These are phyloP conservation scores for Colletotrichum sp. DNA, from an alignment of 2,329 filamentous ascomycete genomes.

Conservation along the genomic window DNA sequence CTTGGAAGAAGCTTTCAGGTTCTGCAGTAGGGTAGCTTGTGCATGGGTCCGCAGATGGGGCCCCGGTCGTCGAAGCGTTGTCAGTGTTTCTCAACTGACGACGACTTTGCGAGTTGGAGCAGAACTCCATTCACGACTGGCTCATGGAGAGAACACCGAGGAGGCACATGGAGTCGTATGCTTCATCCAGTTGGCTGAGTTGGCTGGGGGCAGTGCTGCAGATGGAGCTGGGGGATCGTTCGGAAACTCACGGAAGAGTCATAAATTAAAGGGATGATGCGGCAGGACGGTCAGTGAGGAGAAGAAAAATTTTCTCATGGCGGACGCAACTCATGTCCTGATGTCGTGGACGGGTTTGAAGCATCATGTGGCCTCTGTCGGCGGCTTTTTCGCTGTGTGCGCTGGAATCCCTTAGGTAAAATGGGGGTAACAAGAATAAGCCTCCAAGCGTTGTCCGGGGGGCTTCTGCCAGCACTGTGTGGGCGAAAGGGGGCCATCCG, in stretches of 20 bases:
- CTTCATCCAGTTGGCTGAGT: neutral
- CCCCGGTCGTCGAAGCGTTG: neutral
- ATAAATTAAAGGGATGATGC: neutral
- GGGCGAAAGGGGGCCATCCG: neutral
- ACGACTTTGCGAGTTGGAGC: neutral
- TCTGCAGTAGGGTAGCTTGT: neutral
- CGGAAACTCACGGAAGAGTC: neutral
- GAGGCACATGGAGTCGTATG: neutral
- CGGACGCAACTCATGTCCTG: neutral
- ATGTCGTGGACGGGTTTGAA: neutral
- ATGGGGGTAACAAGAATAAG: constrained; percentile 1
- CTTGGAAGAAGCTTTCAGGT: neutral
- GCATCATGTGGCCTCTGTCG: neutral
- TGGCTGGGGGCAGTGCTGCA: neutral
- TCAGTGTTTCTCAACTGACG: neutral
- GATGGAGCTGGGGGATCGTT: neutral
- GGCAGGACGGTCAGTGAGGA: neutral
- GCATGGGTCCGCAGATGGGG: neutral
- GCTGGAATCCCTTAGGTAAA: neutral
- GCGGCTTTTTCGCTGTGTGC: neutral
- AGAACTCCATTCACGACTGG: neutral
- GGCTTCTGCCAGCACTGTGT: neutral
- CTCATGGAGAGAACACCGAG: neutral
- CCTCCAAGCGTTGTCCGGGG: neutral
- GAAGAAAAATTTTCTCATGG: neutral